phyloP scores from a whole-genome alignment of 1,139 yeast genomes.

The Lodderomyces parapsilosis region DNA sequence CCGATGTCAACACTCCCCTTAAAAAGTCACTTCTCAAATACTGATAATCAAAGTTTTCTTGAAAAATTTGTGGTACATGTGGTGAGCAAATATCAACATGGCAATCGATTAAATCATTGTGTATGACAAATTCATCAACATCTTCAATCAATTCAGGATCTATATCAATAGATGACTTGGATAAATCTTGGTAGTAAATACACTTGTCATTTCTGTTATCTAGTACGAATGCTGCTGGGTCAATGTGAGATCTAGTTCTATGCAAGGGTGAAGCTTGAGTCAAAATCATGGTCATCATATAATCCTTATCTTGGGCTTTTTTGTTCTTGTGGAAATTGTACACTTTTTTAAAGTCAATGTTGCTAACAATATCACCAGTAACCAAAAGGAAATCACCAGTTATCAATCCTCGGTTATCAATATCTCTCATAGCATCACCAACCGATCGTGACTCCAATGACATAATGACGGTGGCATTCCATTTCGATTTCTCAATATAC shows the following conservation, averaged over 20 bases:
- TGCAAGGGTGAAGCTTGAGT: slow-evolving; percentile 85
- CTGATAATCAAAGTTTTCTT: slow-evolving; percentile 95
- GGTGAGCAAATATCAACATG: slow-evolving; percentile 94
- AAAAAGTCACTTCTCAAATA: slow-evolving; percentile 82
- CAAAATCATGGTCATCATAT: slow-evolving; percentile 90
- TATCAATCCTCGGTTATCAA: slow-evolving; percentile 86
- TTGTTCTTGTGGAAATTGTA: slow-evolving; percentile 72
- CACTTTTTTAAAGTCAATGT: slow-evolving; percentile 74
- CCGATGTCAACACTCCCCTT: slow-evolving; percentile 87
- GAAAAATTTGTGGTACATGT: slow-evolving; percentile 91
- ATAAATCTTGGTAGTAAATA: slow-evolving; percentile 75
- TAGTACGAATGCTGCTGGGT: slow-evolving; percentile 81
- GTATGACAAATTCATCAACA: slow-evolving; percentile 65
- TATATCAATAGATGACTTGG: slow-evolving; percentile 58
- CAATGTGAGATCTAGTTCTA: slow-evolving; percentile 73
- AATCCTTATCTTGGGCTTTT: slow-evolving; percentile 76
- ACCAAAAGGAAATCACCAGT: slow-evolving; percentile 86
- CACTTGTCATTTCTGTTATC: slow-evolving; percentile 76
- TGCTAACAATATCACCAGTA: slow-evolving; percentile 93
- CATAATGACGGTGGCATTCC: slow-evolving; percentile 81
- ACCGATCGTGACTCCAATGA: slow-evolving; percentile 89
- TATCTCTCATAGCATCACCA: slow-evolving; percentile 96
- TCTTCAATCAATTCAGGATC: slow-evolving; percentile 84
- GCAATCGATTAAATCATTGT: slow-evolving; percentile 94
- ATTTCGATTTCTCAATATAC: slow-evolving; percentile 79